Evolutionary conservation across 2,329 filamentous ascomycete genomes (phyloP), one percentile per base, ranked within the genome.

Genomic region (Diaporthe capsici): DNA sequence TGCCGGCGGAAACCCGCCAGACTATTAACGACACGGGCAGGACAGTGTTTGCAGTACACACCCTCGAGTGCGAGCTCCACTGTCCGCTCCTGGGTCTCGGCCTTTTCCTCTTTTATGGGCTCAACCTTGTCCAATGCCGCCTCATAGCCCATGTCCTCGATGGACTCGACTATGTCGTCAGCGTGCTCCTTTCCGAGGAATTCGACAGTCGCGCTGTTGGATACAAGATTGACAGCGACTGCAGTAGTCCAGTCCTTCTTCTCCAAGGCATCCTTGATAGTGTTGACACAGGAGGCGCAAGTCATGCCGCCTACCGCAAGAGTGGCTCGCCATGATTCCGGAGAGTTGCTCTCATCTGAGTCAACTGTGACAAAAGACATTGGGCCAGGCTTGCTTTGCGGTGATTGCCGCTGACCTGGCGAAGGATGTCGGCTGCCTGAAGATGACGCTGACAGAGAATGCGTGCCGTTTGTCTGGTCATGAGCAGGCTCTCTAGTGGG

Each of bases 21-120:
- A 3, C 87, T 89, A 49, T 85, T 86, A 25, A 85, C 82, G 42
- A 94, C 88, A 39, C 90, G 87, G 6, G 87, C 85, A 0, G 93
- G 92, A 79, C 94, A 96, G 80, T 94, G 91, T 20, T 89, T 87
- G 83, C 94, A 96, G 83, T 94, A 95, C 85, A 96, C 92, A 67
- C 94, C 94, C 68, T 93, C 89, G 67, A 96, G 86, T 53, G 84
- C 84, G 74, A 96, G 91, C 73, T 92, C 89, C 3, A 95, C 88
- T 1, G 90, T 91, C 63, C 94, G 86, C 70, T 87, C 82, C 63
- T 84, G 79, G 13, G 73, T 72, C 39, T 79, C 77, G 6, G 78
- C 74, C 37, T 79, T 76, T 55, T 83, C 79, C 22, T 83, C 78
- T 2, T 81, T 76, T 22, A 87, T 79, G 37, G 85, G 82, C 34